Evolutionary conservation across 164 flowering plant species (phyloP), one percentile per base, ranked within the genome.

Genomic region (Tetracentron sinense): DNA sequence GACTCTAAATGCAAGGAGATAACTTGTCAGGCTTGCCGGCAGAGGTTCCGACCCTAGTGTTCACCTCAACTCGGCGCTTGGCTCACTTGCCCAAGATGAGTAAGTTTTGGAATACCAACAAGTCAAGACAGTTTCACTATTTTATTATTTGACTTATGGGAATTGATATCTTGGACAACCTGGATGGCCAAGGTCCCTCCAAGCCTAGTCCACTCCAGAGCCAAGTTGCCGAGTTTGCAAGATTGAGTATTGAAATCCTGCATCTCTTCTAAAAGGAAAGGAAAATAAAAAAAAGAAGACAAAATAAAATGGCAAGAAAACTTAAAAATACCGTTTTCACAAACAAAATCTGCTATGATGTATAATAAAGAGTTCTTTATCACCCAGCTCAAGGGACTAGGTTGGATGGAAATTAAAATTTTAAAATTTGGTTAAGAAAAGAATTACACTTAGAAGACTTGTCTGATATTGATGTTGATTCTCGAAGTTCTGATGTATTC

Each of bases 381-480:
- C 25, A 19, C 69, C 50, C 26, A 19, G 49, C 38, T 53, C 20
- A 50, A 50, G 30, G 69, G 57, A 50, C 69, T 49, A 35, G 25
- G 25, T 58, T n/a, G 50, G 19, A 35, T 15, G 8, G 17, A 29
- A 23, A 38, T 42, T 28, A 54, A 52, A 17, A 51, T 27, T 16
- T 47, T 8, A 52, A 54, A 61, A 49, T 35, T 68, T 62, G 20
- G 57, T n/a, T 30, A 47, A 27, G 58, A 65, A 51, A 38, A 61
- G 61, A n/a, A 53, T 29, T 42, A 50, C 19, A 57, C 56, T 82
- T 70, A 90, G 54, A 71, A 82, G 20, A 93, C 97, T 84, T 90
- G 96, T 82, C 96, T 85, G 69, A 94, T 86, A 66, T 89, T 94
- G 63, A 91, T 84, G 74, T 94, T 94, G 78, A 91, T 87, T 75